A percentile compares a stretch with the other conserved stretches of the same genome.
Evolutionary conservation across 2,329 filamentous ascomycete genomes (phyloP).

Genomic region (Raffaelea albimanens): DNA sequence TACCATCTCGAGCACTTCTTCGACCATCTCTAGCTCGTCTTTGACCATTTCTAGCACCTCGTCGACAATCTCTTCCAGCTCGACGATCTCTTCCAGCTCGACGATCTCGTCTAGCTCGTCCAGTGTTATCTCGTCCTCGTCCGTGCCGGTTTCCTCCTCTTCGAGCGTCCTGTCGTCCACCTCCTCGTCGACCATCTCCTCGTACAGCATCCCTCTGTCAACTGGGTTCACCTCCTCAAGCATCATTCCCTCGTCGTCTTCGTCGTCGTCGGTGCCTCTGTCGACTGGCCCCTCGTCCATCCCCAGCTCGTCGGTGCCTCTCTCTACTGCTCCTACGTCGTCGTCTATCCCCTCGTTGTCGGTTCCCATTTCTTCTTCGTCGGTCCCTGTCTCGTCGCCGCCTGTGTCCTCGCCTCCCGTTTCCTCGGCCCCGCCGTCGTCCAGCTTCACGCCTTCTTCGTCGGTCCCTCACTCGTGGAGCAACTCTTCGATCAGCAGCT

Average conservation of each 20-base stretch:
- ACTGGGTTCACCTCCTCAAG: background rate
- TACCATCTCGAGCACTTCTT: background rate
- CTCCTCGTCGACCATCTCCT: background rate
- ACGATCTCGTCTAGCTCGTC: background rate
- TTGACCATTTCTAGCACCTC: background rate
- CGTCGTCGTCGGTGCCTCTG: too few species aligned
- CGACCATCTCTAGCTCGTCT: background rate
- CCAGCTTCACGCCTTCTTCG: background rate
- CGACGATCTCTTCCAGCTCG: background rate
- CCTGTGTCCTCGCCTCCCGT: background rate
- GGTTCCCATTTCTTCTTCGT: background rate
- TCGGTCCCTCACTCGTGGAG: background rate
- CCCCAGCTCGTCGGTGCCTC: conserved; percentile 11
- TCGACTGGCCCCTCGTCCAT: conserved; percentile 1
- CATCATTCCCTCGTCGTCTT: background rate
- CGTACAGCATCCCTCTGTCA: background rate
- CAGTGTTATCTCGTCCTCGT: background rate
- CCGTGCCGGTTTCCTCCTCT: background rate
- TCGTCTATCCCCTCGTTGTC: background rate
- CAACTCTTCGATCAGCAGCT: background rate
- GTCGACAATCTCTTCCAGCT: background rate
- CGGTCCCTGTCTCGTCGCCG: background rate
- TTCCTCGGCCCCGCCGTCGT: background rate
- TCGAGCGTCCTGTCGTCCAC: background rate
- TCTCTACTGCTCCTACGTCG: background rate